Percentiles rank a stretch among this genome's conserved stretches.
Evolutionary conservation across 2,329 filamentous ascomycete species (phyloP).

Genomic region (Cryphonectria naterciae): DNA sequence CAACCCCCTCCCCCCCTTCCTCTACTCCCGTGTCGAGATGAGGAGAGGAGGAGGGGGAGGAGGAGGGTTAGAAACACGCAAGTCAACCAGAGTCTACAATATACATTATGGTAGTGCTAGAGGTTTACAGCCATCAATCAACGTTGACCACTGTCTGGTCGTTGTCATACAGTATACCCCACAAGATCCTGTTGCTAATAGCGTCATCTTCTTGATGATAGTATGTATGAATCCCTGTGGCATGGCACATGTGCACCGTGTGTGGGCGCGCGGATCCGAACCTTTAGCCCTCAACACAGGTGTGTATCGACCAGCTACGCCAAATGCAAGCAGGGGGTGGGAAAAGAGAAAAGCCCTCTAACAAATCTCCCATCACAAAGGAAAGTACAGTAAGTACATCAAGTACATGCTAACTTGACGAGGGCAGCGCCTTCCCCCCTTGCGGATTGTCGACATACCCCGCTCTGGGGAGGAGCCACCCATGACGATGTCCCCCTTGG

Average conservation of each 20-base stretch:
- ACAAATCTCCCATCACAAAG: not conserved
- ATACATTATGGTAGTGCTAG: not conserved
- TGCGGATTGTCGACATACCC: constrained; percentile 14
- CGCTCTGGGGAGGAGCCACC: constrained; percentile 21
- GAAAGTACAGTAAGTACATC: not conserved
- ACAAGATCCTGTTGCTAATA: not conserved
- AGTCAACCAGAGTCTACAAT: not conserved
- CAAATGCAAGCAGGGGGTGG: not conserved
- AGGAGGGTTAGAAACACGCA: not conserved
- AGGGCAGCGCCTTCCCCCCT: not conserved
- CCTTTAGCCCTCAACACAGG: constrained; percentile 17
- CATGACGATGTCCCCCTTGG: constrained; percentile 19
- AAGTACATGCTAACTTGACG: not conserved
- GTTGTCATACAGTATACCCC: not conserved
- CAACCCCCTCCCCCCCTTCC: no score
- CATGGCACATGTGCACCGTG: not conserved
- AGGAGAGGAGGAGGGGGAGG: not conserved
- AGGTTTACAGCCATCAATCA: not conserved
- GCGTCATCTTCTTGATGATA: not conserved
- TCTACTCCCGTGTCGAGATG: not conserved
- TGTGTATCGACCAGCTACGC: not conserved
- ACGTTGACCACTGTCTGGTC: not conserved
- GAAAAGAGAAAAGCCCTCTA: not conserved
- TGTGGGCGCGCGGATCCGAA: constrained; percentile 26
- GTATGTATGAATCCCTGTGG: not conserved